A percentile compares a stretch with the other conserved stretches of the same genome.
These are phyloP conservation scores for Rhodotorula kratochvilovae DNA, from an alignment of 768 basidiomycete species.

Conservation along the genomic window DNA sequence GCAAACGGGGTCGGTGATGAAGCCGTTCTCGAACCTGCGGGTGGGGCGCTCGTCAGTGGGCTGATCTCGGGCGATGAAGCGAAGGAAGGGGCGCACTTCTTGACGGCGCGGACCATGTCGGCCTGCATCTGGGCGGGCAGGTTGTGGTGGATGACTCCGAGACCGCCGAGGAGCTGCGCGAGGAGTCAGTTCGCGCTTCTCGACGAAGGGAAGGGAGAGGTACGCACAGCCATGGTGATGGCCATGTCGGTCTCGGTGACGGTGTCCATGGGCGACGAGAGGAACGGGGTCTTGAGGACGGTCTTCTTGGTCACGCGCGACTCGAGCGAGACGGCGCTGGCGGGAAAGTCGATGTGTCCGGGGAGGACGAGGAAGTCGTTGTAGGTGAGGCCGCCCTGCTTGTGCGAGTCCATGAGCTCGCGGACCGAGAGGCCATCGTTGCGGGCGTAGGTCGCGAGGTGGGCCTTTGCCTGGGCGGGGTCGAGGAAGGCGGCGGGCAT, in stretches of 20 bases:
- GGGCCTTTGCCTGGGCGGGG: constrained; percentile 66
- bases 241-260: constrained; percentile 95
- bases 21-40: constrained; percentile 88
- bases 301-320: constrained; percentile 77
- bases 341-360: constrained; percentile 90
- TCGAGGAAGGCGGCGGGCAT: constrained; percentile 54
- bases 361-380: constrained; percentile 61
- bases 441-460: constrained; percentile 65
- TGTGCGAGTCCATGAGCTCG: constrained; percentile 80
- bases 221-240: constrained; percentile 78
- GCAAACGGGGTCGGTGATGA: constrained; percentile 91
- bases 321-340: constrained; percentile 72
- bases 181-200: background rate
- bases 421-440: constrained; percentile 76
- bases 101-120: constrained; percentile 94
- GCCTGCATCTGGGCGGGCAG: constrained; percentile 83
- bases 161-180: constrained; percentile 75
- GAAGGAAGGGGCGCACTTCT: constrained; percentile 48
- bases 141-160: constrained; percentile 98
- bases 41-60: too few relatives aligned
- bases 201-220: background rate
- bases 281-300: constrained; percentile 84
- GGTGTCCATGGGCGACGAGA: constrained; percentile 99
- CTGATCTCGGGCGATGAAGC: too few relatives aligned
- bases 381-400: constrained; percentile 91